A percentile compares a stretch with the other conserved stretches of the same genome.
Conservation (phyloP, 1,139 yeast species). For the Protomyces macrosporus region DNA sequence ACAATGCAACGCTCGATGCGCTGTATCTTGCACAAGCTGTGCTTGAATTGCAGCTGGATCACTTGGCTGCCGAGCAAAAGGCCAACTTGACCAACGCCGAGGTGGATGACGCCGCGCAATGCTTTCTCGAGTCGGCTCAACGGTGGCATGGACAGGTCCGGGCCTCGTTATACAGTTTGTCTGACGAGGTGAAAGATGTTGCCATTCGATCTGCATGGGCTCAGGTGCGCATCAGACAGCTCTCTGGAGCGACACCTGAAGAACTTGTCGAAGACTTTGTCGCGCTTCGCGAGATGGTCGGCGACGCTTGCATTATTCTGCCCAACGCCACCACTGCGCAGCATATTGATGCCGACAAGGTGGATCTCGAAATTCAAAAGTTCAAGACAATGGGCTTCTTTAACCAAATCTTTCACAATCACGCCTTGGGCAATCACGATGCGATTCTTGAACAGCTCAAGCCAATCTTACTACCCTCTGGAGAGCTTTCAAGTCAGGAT, state of each 20-base stretch:
- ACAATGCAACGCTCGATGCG: background rate
- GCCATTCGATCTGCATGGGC: conserved; percentile 44
- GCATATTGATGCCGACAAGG: conserved; percentile 48
- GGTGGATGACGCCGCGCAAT: background rate
- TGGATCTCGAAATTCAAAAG: conserved; percentile 61
- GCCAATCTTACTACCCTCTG: conserved; percentile 45
- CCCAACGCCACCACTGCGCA: conserved; percentile 55
- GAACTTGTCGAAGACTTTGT: conserved; percentile 31
- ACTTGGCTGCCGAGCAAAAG: conserved; percentile 28
- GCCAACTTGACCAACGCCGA: background rate
- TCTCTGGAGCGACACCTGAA: conserved; percentile 37
- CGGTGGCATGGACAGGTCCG: conserved; percentile 24
- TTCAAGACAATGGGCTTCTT: conserved; percentile 63
- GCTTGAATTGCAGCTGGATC: conserved; percentile 32
- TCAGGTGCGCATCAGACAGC: conserved; percentile 41
- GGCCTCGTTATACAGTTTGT: conserved; percentile 33
- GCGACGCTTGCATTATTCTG: background rate
- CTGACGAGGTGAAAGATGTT: conserved; percentile 31
- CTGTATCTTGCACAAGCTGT: conserved; percentile 27
- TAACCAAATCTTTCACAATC: conserved; percentile 48
- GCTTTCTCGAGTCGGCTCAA: background rate
- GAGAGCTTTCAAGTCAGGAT: conserved; percentile 30
- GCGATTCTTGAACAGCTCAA: conserved; percentile 55
- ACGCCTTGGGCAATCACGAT: conserved; percentile 39
- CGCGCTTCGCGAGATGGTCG: conserved; percentile 26